Conservation (phyloP, 208 protist species). For the Novymonas esmeraldas region DNA sequence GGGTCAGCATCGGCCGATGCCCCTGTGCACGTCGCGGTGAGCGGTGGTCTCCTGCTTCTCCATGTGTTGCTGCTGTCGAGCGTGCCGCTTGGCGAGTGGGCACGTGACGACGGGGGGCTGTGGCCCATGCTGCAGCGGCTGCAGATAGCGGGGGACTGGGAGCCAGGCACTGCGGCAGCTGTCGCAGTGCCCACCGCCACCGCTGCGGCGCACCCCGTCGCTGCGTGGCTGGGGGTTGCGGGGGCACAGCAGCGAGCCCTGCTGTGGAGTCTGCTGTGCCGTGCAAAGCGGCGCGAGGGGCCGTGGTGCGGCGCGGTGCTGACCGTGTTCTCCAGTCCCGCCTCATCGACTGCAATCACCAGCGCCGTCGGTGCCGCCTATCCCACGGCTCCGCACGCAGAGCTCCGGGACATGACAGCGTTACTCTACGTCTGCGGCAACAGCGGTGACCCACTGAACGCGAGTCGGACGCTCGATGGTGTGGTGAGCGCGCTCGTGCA, state of each 20-base stretch:
- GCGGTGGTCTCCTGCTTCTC: slow-evolving; percentile 29
- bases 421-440: slow-evolving; percentile 33
- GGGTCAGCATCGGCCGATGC: background rate
- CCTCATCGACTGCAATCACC: slow-evolving; percentile 11
- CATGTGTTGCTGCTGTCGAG: slow-evolving; percentile 28
- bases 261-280: slow-evolving; percentile 24
- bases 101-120: slow-evolving; percentile 18
- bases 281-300: slow-evolving; percentile 13
- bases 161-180: background rate
- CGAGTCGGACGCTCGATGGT: slow-evolving; percentile 20
- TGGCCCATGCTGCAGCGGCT: slow-evolving; percentile 21
- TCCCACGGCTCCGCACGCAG: background rate
- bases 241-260: slow-evolving; percentile 17
- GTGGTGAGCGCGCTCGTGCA: slow-evolving; percentile 12
- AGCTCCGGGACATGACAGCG: slow-evolving; percentile 8
- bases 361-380: background rate
- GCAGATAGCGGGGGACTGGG: background rate
- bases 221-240: slow-evolving; percentile 16
- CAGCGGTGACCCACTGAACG: slow-evolving; percentile 19
- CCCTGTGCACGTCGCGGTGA: slow-evolving; percentile 8
- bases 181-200: background rate
- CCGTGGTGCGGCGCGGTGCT: slow-evolving; percentile 16
- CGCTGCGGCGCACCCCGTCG: background rate
- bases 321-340: slow-evolving; percentile 17
- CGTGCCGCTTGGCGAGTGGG: slow-evolving; percentile 7